phyloP scores from a whole-genome alignment of 1,139 yeast genomes.

The Geotrichum macrosporum region DNA sequence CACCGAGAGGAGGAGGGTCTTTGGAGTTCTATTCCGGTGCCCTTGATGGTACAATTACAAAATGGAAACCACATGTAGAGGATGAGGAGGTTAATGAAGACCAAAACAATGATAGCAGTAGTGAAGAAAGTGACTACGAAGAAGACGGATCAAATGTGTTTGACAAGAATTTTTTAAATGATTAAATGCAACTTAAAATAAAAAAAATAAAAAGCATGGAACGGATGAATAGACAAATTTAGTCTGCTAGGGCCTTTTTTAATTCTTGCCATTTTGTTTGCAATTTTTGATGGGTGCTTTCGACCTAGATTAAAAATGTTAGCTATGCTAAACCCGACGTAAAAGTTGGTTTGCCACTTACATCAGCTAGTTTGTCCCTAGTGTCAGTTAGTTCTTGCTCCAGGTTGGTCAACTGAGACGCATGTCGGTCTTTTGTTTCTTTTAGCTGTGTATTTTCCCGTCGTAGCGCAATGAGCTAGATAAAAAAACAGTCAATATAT shows the following conservation, averaged over 20 bases:
- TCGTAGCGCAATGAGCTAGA: constrained; percentile 48
- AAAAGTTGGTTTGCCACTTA: constrained; percentile 20
- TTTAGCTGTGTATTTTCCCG: constrained; percentile 42
- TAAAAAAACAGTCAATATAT: constrained; percentile 39
- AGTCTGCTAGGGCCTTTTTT: constrained; percentile 37
- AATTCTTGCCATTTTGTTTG: constrained; percentile 33
- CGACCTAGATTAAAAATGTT: constrained; percentile 24
- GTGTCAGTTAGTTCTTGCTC: constrained; percentile 37
- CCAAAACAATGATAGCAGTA: background rate
- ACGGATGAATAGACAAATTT: constrained; percentile 32
- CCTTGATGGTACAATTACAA: constrained; percentile 36
- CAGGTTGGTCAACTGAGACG: constrained; percentile 34
- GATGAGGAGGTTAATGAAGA: background rate
- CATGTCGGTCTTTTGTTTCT: constrained; percentile 37
- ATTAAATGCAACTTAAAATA: constrained; percentile 6
- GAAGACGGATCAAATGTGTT: constrained; percentile 11
- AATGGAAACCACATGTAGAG: constrained; percentile 28
- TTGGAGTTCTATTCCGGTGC: constrained; percentile 36
- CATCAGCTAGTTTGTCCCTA: constrained; percentile 3
- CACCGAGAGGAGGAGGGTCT: constrained; percentile 43
- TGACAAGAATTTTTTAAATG: constrained; percentile 6
- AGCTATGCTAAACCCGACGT: background rate
- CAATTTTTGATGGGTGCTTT: constrained; percentile 29
- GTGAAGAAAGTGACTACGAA: constrained; percentile 18
- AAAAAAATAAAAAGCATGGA: constrained; percentile 13